Conservation (phyloP, 768 basidiomycete genomes). For the Boletus tomentosulus region DNA sequence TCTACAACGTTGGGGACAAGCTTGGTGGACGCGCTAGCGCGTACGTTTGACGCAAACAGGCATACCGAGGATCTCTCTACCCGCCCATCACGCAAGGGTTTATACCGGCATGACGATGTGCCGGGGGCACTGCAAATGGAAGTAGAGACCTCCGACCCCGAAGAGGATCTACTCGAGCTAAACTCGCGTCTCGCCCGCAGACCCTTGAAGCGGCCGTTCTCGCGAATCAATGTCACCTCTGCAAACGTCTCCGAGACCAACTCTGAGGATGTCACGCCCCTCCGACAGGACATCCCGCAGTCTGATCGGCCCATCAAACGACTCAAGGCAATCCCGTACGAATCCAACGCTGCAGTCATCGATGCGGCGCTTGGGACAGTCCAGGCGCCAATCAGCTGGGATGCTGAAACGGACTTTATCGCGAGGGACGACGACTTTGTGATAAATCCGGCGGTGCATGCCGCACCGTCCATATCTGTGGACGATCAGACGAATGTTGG, state of each 20-base stretch:
- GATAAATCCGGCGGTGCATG: not conserved
- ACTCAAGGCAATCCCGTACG: slow-evolving; percentile 19
- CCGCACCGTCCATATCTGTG: not conserved
- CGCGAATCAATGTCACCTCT: not conserved
- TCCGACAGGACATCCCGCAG: not conserved
- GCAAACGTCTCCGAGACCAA: slow-evolving; percentile 7
- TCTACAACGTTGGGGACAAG: slow-evolving; percentile 1
- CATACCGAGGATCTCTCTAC: not conserved
- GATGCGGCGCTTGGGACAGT: slow-evolving; percentile 25
- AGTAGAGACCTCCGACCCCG: slow-evolving; percentile 20
- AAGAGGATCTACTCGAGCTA: slow-evolving; percentile 13
- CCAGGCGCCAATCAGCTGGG: slow-evolving; percentile 20
- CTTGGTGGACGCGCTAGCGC: slow-evolving; percentile 23
- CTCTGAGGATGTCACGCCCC: slow-evolving; percentile 5
- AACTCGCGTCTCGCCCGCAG: slow-evolving; percentile 12
- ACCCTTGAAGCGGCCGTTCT: slow-evolving; percentile 2
- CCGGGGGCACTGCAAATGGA: slow-evolving; percentile 16
- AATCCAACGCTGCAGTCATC: slow-evolving; percentile 12
- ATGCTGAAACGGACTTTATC: slow-evolving; percentile 8
- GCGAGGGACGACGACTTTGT: not conserved
- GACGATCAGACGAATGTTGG: slow-evolving; percentile 2
- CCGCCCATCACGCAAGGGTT: not conserved
- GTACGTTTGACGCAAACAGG: slow-evolving; percentile 26
- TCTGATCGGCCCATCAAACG: slow-evolving; percentile 15
- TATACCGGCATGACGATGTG: not conserved